Base-by-base conservation (phyloP, 176 grass and related monocot species). In the Raddia guianensis region DNA sequence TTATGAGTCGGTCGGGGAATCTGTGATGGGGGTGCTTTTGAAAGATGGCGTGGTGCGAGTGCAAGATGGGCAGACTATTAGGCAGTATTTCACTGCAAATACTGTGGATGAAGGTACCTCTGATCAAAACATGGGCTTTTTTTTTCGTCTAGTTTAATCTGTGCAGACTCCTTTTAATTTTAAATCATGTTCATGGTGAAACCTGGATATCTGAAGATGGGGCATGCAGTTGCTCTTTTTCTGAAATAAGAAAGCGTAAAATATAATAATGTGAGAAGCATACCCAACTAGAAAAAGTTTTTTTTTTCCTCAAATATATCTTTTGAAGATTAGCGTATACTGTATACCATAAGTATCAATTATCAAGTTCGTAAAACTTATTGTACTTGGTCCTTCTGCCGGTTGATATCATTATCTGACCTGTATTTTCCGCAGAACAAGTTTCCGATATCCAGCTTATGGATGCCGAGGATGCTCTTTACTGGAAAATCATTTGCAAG, bases 401-500 rank as follows among this genome's bases (percentile, higher is more conserved):
- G 46, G 33, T 70, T 77, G 50, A 82, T 67, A 51, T 78, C 45
- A 70, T n/a, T 14, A 27, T 77, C 33, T 42, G 63, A 33, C 56
- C 72, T 51, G 67, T 63, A 77, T 53, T 33, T 91, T 45, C 27
- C 84, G 88, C 70, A 93, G 90, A 94, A 79, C 65, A 70, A 70
- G 71, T 16, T 75, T 75, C 86, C 12, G 72, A 47, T 63, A 80
- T 91, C 91, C 78, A 84, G 66, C 85, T 98, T 67, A 98, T 93
- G 89, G 88, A 89, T 72, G 88, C 92, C 48, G 96, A 98, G 81
- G 72, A 78, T 86, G 90, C 90, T 83, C 88, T 98, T 80, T 98
- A 98, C 83, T 98, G 92, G 96, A 98, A 81, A 82, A 87, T 79
- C 63, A 64, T 93, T 50, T 98, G 92, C 86, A 89, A 77, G 76